Conservation (phyloP, 805 yeast genomes). For the Huiozyma sinensis region DNA sequence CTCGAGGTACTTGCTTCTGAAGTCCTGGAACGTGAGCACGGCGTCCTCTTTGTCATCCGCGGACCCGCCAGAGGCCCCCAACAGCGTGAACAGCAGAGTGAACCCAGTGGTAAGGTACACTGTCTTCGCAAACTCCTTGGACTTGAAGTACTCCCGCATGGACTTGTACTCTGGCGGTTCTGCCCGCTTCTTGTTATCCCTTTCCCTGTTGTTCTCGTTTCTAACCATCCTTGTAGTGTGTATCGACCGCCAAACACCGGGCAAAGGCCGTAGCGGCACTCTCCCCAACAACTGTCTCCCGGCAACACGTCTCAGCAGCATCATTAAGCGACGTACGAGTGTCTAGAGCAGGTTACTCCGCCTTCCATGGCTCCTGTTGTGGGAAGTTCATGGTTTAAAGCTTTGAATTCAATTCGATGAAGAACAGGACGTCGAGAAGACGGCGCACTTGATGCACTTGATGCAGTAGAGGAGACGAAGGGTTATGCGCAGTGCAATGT, state of each 20-base stretch:
- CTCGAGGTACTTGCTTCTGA: slow-evolving; percentile 66
- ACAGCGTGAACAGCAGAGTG: slow-evolving; percentile 28
- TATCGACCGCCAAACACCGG: neutral
- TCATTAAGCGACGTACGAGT: no score
- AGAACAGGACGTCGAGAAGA: no score
- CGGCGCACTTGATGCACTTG: no score
- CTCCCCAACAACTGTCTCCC: neutral
- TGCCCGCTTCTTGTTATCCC: slow-evolving; percentile 6
- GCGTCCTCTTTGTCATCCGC: slow-evolving; percentile 8
- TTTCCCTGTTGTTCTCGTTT: neutral
- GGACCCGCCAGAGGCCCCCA: slow-evolving; percentile 11
- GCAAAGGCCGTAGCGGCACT: neutral
- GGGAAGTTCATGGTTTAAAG: no score
- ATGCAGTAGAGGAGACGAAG: no score
- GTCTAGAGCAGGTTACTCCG: no score
- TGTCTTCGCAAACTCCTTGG: slow-evolving; percentile 34
- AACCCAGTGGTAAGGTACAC: slow-evolving; percentile 31
- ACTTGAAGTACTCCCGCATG: slow-evolving; percentile 30
- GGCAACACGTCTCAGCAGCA: no score
- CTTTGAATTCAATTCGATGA: no score
- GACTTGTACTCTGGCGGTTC: slow-evolving; percentile 19
- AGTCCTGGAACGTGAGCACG: slow-evolving; percentile 63
- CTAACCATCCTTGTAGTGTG: neutral
- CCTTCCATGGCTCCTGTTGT: no score
- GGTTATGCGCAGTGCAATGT: no score